phyloP scores from a whole-genome alignment of 2,329 filamentous ascomycete genomes.

The Colletotrichum sp. region DNA sequence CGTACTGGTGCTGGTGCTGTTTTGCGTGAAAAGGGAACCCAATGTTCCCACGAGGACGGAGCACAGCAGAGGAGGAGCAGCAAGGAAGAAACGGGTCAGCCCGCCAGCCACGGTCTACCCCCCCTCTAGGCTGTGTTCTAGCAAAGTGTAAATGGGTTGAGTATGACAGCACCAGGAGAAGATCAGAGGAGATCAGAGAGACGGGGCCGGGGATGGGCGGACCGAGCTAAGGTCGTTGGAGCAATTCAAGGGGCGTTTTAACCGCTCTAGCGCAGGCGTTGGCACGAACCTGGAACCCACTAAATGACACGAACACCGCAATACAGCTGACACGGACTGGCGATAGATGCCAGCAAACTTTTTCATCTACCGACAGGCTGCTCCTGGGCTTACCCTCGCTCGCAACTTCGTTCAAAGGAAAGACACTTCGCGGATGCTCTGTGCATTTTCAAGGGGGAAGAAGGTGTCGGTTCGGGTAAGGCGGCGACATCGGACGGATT shows the following conservation, averaged over 20 bases:
- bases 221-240: not conserved
- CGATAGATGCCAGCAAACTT: not conserved
- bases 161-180: not conserved
- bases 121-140: not conserved
- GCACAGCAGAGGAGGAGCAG: not conserved
- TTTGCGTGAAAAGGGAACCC: not conserved
- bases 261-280: conserved; percentile 8
- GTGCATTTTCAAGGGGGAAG: not conserved
- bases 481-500: not conserved
- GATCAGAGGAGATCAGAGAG: not conserved
- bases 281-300: conserved; percentile 8
- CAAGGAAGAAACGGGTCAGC: not conserved
- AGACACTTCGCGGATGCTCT: not conserved
- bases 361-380: not conserved
- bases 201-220: not conserved
- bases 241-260: not conserved
- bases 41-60: not conserved
- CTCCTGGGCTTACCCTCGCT: not conserved
- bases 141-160: not conserved
- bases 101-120: not conserved
- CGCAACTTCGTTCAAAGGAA: not conserved
- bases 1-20: not conserved
- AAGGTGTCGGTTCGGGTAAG: not conserved
- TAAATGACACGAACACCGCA: conserved; percentile 7
- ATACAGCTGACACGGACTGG: not conserved